A percentile compares a stretch with the other conserved stretches of the same genome.
Conservation (phyloP, 1,139 yeast genomes). For the Yamadazyma epiphylla region DNA sequence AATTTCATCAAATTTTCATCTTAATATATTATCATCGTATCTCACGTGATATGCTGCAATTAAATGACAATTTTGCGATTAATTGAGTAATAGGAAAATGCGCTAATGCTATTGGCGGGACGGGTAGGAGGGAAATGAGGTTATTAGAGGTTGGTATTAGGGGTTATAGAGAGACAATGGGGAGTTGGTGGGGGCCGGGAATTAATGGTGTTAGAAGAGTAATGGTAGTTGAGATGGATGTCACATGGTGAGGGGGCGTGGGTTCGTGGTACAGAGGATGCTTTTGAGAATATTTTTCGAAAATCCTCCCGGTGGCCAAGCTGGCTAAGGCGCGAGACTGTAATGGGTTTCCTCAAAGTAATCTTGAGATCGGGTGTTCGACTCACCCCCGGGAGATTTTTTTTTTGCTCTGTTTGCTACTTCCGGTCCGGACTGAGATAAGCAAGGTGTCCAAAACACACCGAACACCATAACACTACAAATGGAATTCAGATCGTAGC, state of each 20-base stretch:
- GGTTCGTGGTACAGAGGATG: too few relatives aligned
- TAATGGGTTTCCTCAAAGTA: conserved; percentile 46
- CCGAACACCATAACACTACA: too few relatives aligned
- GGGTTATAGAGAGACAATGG: background rate
- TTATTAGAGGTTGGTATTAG: background rate
- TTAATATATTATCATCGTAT: conserved; percentile 7
- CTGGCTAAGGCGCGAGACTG: conserved; percentile 83
- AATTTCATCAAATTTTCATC: background rate
- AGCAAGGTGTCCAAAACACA: too few relatives aligned
- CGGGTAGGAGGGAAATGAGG: background rate
- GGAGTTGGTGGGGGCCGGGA: background rate
- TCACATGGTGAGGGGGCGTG: too few relatives aligned
- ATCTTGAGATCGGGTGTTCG: conserved; percentile 85
- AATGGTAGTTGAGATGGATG: too few relatives aligned
- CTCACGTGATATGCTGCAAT: conserved; percentile 16
- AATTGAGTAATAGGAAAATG: background rate
- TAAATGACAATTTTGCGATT: conserved; percentile 1
- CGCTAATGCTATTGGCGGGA: background rate
- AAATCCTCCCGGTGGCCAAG: conserved; percentile 80
- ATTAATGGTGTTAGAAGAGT: background rate
- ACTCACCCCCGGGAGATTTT: conserved; percentile 74
- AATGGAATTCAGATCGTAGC: too few relatives aligned
- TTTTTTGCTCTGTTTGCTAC: too few relatives aligned
- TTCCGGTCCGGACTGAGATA: too few relatives aligned
- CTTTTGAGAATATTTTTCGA: too few relatives aligned